Evolutionary conservation across 192 early-diverging fungal genomes (phyloP).

Genomic region (Gaertneriomyces sp.): DNA sequence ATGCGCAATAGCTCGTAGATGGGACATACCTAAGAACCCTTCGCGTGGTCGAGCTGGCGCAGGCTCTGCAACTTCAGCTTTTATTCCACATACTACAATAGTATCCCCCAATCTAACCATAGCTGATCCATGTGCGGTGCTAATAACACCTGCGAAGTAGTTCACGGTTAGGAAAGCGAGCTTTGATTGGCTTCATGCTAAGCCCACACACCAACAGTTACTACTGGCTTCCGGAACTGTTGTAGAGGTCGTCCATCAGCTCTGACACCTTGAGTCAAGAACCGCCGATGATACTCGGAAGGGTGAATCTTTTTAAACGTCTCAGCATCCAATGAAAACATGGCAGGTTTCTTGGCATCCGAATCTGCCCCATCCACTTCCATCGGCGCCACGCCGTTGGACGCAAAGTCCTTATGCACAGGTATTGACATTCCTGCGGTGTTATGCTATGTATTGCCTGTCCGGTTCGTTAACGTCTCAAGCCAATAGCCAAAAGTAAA

Average conservation of each 20-base stretch:
- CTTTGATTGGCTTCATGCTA: background rate
- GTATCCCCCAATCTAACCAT: conserved; percentile 86
- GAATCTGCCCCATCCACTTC: conserved; percentile 12
- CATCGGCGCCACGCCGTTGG: background rate
- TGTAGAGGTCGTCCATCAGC: conserved; percentile 75
- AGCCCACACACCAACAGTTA: conserved; percentile 50
- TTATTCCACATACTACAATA: conserved; percentile 88
- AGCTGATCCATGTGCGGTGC: conserved; percentile 80
- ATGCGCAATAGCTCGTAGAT: background rate
- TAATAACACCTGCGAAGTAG: conserved; percentile 54
- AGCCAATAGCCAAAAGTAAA: no score
- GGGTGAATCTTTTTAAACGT: conserved; percentile 88
- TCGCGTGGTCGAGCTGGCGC: conserved; percentile 58
- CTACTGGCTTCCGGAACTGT: conserved; percentile 63
- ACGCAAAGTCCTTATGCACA: no score
- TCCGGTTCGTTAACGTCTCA: no score
- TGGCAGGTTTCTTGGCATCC: background rate
- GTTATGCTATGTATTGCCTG: no score
- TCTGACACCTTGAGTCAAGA: conserved; percentile 71
- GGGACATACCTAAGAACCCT: conserved; percentile 69
- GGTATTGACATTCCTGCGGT: no score
- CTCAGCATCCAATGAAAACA: conserved; percentile 44
- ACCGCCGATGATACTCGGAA: conserved; percentile 79
- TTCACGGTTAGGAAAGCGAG: background rate
- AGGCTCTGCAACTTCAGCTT: conserved; percentile 88